Percentiles rank a stretch among this genome's conserved stretches.
phyloP scores from a whole-genome alignment of 2,329 filamentous ascomycete genomes.

The Claviceps arundinis region DNA sequence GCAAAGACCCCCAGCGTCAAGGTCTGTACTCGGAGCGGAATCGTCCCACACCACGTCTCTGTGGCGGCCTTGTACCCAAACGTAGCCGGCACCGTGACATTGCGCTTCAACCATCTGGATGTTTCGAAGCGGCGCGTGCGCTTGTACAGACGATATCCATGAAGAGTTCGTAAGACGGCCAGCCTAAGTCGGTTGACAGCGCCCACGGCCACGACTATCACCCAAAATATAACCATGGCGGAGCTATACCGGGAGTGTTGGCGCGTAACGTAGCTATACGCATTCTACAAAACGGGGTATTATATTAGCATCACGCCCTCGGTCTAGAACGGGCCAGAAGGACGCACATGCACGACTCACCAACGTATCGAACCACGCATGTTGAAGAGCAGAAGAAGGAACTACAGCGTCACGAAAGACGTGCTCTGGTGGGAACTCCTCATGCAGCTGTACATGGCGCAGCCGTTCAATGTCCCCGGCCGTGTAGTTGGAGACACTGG shows the following conservation, averaged over 20 bases:
- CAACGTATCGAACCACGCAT: constrained; percentile 25
- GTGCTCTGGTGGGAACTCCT: constrained; percentile 6
- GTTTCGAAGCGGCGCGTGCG: not conserved
- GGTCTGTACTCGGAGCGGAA: constrained; percentile 30
- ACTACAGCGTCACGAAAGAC: constrained; percentile 20
- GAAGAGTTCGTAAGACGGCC: constrained; percentile 5
- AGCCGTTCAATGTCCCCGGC: constrained; percentile 19
- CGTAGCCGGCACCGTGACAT: constrained; percentile 25
- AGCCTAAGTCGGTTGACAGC: constrained; percentile 17
- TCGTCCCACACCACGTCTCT: constrained; percentile 30
- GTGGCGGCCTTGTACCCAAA: constrained; percentile 30
- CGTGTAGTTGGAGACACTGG: constrained; percentile 22
- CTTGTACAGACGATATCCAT: not conserved
- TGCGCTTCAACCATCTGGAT: constrained; percentile 18
- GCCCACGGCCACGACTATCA: constrained; percentile 22
- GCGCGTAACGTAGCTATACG: constrained; percentile 19
- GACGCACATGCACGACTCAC: constrained; percentile 9
- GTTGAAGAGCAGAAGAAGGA: constrained; percentile 20
- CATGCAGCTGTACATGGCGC: constrained; percentile 16
- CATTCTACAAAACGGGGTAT: constrained; percentile 4
- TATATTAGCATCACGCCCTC: not conserved
- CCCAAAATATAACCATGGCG: constrained; percentile 29
- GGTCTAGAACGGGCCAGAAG: not conserved
- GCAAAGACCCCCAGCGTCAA: constrained; percentile 25
- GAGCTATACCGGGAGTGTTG: constrained; percentile 23